These are phyloP conservation scores for Fusarium dimerum DNA, from an alignment of 2,329 filamentous ascomycete species.

Conservation along the genomic window DNA sequence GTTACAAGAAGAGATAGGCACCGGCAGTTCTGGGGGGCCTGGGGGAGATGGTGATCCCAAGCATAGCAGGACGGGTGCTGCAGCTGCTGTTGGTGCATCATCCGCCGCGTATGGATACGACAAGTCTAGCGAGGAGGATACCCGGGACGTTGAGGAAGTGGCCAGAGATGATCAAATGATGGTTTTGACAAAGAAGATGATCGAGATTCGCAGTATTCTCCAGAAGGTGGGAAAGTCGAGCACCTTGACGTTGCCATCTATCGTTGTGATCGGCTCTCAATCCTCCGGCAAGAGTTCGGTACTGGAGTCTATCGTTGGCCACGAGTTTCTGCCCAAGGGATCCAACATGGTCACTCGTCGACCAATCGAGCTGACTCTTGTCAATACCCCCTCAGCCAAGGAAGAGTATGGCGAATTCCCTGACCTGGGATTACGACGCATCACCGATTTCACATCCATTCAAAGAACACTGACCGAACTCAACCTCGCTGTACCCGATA, in stretches of 20 bases:
- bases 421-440: constrained; percentile 82
- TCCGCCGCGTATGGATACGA: constrained; percentile 80
- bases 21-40: constrained; percentile 48
- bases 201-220: constrained; percentile 91
- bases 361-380: constrained; percentile 91
- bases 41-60: constrained; percentile 55
- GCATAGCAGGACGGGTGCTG: constrained; percentile 60
- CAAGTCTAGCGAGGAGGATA: constrained; percentile 64
- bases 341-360: constrained; percentile 96
- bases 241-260: constrained; percentile 85
- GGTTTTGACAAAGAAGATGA: constrained; percentile 99
- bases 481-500: constrained; percentile 87
- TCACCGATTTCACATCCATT: constrained; percentile 89
- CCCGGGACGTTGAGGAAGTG: constrained; percentile 61
- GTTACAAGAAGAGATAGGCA: constrained; percentile 60
- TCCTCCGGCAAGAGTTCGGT: constrained; percentile 98
- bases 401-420: constrained; percentile 97
- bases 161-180: constrained; percentile 98
- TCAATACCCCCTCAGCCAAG: constrained; percentile 87
- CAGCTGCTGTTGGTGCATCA: constrained; percentile 68
- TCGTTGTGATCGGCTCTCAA: constrained; percentile 98
- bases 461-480: constrained; percentile 93
- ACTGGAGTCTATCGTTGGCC: constrained; percentile 92
- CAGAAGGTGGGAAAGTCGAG: constrained; percentile 91
- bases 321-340: constrained; percentile 97